Base-by-base conservation (phyloP, 2,329 filamentous ascomycete species). In the Nemania sp. region DNA sequence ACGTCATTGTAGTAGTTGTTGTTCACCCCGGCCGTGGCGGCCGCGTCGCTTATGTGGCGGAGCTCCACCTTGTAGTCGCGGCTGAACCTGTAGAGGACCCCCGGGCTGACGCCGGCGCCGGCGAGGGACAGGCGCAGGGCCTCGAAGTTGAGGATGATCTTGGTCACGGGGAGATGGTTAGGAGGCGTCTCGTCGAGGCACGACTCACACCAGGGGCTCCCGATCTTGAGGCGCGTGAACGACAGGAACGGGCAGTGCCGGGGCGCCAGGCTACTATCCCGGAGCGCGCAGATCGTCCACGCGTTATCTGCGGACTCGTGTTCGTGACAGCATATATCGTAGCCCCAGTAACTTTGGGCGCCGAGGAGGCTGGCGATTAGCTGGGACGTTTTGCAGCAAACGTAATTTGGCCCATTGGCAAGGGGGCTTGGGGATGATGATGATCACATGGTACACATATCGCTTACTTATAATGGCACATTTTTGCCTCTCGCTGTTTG, bases 1-100 rank as follows among this genome's bases (percentile, higher is more conserved):
- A 60, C 21, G 10, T 60, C 53, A 42, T 60, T 53, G 43, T 60
- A 60, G 9, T 49, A 60, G 42, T 60, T 57, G 43, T 60, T 60
- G 48, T 60, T 39, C 3, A 35, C 15, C 11, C 58, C 58, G 5
- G 42, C 48, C 6, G 17, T 5, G 21, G 25, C 29, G 11, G 43
- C 37, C 13, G 15, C 6, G 13, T 60, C 53, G 17, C 43, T 56
- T 17, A 60, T n/a, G 12, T 40, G 15, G n/a, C 35, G 42, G 35
- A 60, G 53, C 1, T 47, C 35, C 1, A 17, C 5, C 29, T 17
- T 34, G 10, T 43, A 48, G 3, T 60, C 58, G n/a, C 48, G 42
- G 32, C 37, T 2, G 13, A 53, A 60, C 15, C 48, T 37, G 20
- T 15, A 20, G 25, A 9, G 15, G 29, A 20, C 5, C 3, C 1